A percentile compares a stretch with the other conserved stretches of the same genome.
Evolutionary conservation across 306 rosid genomes (phyloP).

Genomic region (Inga leiocalycina): DNA sequence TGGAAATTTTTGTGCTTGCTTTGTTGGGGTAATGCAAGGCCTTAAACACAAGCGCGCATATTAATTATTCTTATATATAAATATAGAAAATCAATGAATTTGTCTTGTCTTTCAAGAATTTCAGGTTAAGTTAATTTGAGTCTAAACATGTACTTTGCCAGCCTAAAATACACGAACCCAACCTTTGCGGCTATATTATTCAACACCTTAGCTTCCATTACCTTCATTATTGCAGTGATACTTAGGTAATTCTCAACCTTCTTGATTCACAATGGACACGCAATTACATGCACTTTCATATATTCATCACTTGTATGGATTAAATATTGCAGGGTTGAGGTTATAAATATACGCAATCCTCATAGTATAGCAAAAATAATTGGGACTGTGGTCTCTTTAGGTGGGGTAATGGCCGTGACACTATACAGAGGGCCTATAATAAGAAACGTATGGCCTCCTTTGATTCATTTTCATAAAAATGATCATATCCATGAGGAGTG

Average conservation of each 20-base stretch:
- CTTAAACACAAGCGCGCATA: too few species aligned
- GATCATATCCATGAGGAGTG: constrained; percentile 41
- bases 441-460: constrained; percentile 43
- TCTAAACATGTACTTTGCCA: not conserved
- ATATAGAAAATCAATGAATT: not conserved
- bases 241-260: constrained; percentile 37
- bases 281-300: not conserved
- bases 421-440: constrained; percentile 50
- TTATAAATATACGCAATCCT: constrained; percentile 36
- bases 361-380: constrained; percentile 54
- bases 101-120: not conserved
- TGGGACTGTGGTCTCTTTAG: constrained; percentile 56
- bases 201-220: constrained; percentile 59
- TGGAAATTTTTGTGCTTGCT: constrained; percentile 61
- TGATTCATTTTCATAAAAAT: constrained; percentile 39
- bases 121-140: constrained; percentile 57
- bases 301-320: not conserved
- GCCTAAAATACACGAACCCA: constrained; percentile 55
- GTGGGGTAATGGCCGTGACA: constrained; percentile 62
- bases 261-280: not conserved
- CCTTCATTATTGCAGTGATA: constrained; percentile 56
- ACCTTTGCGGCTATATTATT: constrained; percentile 52
- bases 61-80: not conserved
- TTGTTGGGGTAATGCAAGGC: constrained; percentile 46
- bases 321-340: constrained; percentile 42